Percentiles rank a stretch among this genome's conserved stretches.
Evolutionary conservation across 306 rosid genomes (phyloP).

Genomic region (Dalbergia oliveri): DNA sequence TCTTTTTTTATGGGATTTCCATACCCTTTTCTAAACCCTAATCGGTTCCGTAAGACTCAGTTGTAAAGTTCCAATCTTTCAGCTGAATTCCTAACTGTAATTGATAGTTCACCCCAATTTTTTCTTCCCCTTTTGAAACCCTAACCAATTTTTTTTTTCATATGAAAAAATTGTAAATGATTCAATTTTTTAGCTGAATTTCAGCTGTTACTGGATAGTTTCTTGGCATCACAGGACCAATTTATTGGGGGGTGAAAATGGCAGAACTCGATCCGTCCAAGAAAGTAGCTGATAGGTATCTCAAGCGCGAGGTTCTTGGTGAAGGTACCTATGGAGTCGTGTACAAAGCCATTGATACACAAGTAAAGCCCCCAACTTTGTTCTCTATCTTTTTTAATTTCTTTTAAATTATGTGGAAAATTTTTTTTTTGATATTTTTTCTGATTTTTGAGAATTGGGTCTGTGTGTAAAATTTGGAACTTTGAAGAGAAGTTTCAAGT

Average conservation of each 20-base stretch:
- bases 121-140: constrained; percentile 48
- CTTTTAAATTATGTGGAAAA: background rate
- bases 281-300: constrained; percentile 96
- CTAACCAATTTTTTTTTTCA: constrained; percentile 46
- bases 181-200: constrained; percentile 22
- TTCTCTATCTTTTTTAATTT: background rate
- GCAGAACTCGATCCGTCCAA: constrained; percentile 68
- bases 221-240: background rate
- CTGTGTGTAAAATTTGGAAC: constrained; percentile 23
- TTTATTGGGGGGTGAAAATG: constrained; percentile 46
- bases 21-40: constrained; percentile 52
- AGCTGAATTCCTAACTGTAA: constrained; percentile 31
- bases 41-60: constrained; percentile 5
- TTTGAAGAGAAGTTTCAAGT: constrained; percentile 31
- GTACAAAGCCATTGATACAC: constrained; percentile 94
- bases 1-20: constrained; percentile 3
- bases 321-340: constrained; percentile 99
- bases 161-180: constrained; percentile 40
- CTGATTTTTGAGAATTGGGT: constrained; percentile 9
- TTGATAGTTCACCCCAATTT: background rate
- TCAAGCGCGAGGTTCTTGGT: constrained; percentile 94
- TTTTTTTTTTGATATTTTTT: background rate
- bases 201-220: constrained; percentile 7
- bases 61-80: constrained; percentile 24
- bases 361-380: constrained; percentile 52